phyloP scores from a whole-genome alignment of 2,329 filamentous ascomycete genomes.

The Didymosphaeria variabile region DNA sequence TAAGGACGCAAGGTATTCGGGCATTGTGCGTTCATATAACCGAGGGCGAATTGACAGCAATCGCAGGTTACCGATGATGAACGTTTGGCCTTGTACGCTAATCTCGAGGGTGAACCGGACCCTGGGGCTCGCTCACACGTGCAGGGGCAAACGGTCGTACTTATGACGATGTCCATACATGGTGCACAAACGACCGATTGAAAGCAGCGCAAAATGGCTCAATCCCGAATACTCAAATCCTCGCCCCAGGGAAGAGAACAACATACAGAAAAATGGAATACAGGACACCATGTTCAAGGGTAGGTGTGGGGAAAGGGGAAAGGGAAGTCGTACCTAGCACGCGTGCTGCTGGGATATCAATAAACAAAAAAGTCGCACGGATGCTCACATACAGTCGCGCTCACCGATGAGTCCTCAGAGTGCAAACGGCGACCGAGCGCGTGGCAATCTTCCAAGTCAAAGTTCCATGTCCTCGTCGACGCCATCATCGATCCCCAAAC shows the following conservation, averaged over 20 bases:
- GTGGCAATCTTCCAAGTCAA: not conserved
- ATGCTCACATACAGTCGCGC: not conserved
- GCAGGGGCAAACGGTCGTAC: not conserved
- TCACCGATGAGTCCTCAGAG: not conserved
- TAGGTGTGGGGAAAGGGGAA: not conserved
- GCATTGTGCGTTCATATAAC: not conserved
- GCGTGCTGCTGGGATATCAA: not conserved
- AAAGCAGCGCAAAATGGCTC: not conserved
- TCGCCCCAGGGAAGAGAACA: too few species aligned
- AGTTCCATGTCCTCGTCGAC: not conserved
- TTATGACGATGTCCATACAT: not conserved
- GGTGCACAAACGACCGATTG: not conserved
- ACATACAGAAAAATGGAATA: too few species aligned
- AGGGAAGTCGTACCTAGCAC: not conserved
- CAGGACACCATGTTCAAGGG: not conserved
- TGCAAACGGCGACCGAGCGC: not conserved
- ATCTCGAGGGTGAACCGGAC: not conserved
- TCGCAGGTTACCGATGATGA: constrained; percentile 1
- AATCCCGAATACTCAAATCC: too few species aligned
- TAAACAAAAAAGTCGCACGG: not conserved
- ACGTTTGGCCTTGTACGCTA: not conserved
- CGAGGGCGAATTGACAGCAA: not conserved
- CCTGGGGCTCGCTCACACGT: not conserved
- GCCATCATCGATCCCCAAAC: not conserved
- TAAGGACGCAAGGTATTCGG: not conserved